Conservation (phyloP, 345 rosid genomes). For the Zanthoxylum bungeanum region DNA sequence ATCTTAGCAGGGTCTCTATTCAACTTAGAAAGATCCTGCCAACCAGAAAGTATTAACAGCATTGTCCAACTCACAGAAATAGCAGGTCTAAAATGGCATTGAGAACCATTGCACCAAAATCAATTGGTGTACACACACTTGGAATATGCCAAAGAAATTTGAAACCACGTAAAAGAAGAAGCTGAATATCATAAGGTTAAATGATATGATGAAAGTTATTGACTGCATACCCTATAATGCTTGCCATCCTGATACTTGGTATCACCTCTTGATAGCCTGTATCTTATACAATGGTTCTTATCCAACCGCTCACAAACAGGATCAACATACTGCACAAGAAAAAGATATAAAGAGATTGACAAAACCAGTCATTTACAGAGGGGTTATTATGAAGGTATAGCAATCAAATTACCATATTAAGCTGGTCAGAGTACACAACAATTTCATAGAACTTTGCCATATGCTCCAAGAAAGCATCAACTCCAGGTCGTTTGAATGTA, state of each 20-base stretch:
- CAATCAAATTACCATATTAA: constrained; percentile 59
- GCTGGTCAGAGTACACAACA: constrained; percentile 81
- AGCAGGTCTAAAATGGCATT: background rate
- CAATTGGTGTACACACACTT: background rate
- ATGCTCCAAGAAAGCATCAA: constrained; percentile 93
- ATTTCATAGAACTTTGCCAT: constrained; percentile 78
- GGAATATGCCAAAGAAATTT: too few relatives aligned
- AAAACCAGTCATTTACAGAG: constrained; percentile 1
- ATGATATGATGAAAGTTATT: background rate
- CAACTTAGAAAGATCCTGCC: constrained; percentile 96
- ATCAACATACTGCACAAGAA: constrained; percentile 59
- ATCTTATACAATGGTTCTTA: constrained; percentile 59
- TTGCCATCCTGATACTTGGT: constrained; percentile 89
- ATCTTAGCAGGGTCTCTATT: constrained; percentile 83
- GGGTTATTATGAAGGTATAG: background rate
- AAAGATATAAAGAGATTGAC: constrained; percentile 7
- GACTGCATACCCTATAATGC: constrained; percentile 70
- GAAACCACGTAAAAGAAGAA: background rate
- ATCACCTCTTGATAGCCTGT: constrained; percentile 71
- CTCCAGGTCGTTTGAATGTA: constrained; percentile 97
- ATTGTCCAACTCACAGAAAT: background rate
- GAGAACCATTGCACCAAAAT: background rate
- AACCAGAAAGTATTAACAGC: constrained; percentile 12
- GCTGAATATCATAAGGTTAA: background rate
- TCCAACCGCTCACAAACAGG: constrained; percentile 92